phyloP scores from a whole-genome alignment of 2,329 filamentous ascomycete species.

The Neobulgaria alba region DNA sequence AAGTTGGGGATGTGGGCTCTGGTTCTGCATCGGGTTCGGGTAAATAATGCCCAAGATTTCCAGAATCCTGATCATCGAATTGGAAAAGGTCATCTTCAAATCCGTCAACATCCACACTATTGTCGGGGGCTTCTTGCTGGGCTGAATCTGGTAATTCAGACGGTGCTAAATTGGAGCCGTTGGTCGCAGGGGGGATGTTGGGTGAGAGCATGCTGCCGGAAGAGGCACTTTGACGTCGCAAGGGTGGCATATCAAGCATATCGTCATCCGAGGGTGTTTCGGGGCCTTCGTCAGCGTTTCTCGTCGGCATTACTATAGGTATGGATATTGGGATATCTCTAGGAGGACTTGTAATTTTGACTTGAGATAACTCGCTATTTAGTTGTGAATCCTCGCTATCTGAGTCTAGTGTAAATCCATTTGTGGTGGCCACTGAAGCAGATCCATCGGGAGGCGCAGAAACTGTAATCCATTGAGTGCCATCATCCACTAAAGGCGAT shows the following conservation, averaged over 20 bases:
- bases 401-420: constrained; percentile 8
- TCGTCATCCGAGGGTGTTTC: constrained; percentile 17
- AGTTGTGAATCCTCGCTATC: constrained; percentile 13
- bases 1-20: background rate
- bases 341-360: constrained; percentile 1
- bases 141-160: constrained; percentile 3
- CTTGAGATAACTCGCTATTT: constrained; percentile 8
- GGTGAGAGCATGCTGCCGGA: constrained; percentile 13
- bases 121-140: constrained; percentile 5
- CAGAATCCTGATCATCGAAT: constrained; percentile 17
- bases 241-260: constrained; percentile 20
- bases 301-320: background rate
- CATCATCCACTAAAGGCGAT: constrained; percentile 39
- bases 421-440: constrained; percentile 20
- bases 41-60: background rate
- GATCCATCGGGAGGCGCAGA: constrained; percentile 27
- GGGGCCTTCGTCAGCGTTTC: background rate
- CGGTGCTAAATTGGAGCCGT: constrained; percentile 2
- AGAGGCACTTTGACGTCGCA: constrained; percentile 11
- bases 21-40: background rate
- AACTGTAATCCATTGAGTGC: constrained; percentile 28
- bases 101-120: constrained; percentile 4
- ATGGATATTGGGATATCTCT: background rate
- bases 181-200: constrained; percentile 1
- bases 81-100: constrained; percentile 21